Conservation (phyloP, 768 basidiomycete species). For the Tylopilus intermedius region DNA sequence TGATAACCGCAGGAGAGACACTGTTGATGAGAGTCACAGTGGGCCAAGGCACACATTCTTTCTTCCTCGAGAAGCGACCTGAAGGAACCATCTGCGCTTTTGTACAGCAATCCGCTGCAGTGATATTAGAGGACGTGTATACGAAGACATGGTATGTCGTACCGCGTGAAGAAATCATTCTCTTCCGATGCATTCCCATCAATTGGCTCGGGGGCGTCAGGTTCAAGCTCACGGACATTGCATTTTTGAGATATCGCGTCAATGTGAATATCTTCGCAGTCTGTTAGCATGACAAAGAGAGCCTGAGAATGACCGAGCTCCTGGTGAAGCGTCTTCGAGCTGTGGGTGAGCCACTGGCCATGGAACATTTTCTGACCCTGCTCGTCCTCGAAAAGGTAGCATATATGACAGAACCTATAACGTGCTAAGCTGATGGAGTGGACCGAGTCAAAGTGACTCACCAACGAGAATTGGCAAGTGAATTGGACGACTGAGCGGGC, state of each 20-base stretch:
- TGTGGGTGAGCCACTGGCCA: slow-evolving; percentile 67
- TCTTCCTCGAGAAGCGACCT: slow-evolving; percentile 38
- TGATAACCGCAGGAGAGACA: slow-evolving; percentile 50
- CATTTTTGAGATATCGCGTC: slow-evolving; percentile 57
- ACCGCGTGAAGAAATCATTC: slow-evolving; percentile 58
- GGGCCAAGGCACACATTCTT: slow-evolving; percentile 25
- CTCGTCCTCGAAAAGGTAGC: slow-evolving; percentile 51
- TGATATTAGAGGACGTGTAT: neutral
- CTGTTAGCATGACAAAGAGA: slow-evolving; percentile 47
- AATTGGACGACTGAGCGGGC: slow-evolving; percentile 47
- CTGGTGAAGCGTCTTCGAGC: slow-evolving; percentile 58
- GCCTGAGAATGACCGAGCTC: slow-evolving; percentile 61
- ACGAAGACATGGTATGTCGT: slow-evolving; percentile 11
- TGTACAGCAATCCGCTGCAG: slow-evolving; percentile 44
- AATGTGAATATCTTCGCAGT: slow-evolving; percentile 53
- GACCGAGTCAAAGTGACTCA: slow-evolving; percentile 28
- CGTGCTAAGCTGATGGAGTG: neutral
- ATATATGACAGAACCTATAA: slow-evolving; percentile 67
- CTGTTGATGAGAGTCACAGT: slow-evolving; percentile 30
- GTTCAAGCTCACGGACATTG: slow-evolving; percentile 40
- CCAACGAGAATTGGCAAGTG: slow-evolving; percentile 58
- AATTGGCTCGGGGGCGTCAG: slow-evolving; percentile 42
- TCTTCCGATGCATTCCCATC: slow-evolving; percentile 38
- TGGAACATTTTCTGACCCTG: slow-evolving; percentile 51
- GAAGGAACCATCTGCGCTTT: slow-evolving; percentile 44